Conservation (phyloP, 805 yeast genomes). For the Candida patagonica region DNA sequence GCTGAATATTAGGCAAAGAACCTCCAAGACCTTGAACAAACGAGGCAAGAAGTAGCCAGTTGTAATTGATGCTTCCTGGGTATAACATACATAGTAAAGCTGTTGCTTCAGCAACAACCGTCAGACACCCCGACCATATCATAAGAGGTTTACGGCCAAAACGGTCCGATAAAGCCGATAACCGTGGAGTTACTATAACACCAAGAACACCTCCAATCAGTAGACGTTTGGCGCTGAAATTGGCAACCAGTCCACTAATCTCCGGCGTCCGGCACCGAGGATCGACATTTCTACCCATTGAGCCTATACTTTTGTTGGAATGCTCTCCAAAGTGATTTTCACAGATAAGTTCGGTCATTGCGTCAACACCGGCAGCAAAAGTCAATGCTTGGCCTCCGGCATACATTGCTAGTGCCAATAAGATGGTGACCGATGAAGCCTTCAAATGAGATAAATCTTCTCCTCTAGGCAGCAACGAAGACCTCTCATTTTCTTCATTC, state of each 20-base stretch:
- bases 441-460: neutral
- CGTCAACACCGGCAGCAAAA: conserved; percentile 14
- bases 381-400: conserved; percentile 15
- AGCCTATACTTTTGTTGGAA: neutral
- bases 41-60: conserved; percentile 35
- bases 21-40: conserved; percentile 51
- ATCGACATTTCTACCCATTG: conserved; percentile 5
- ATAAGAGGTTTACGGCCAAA: conserved; percentile 51
- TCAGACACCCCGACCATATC: conserved; percentile 12
- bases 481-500: neutral
- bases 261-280: conserved; percentile 16
- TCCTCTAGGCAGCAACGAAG: neutral
- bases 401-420: conserved; percentile 9
- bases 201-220: conserved; percentile 12
- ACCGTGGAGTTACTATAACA: conserved; percentile 27
- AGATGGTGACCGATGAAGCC: conserved; percentile 5
- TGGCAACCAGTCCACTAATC: conserved; percentile 15
- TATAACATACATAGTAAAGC: conserved; percentile 11
- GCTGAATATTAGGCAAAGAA: conserved; percentile 45
- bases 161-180: conserved; percentile 56
- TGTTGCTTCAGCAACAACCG: conserved; percentile 12
- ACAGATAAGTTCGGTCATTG: conserved; percentile 17
- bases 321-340: conserved; percentile 10
- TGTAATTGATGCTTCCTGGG: conserved; percentile 17
- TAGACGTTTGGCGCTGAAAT: conserved; percentile 12